Conservation (phyloP, 306 rosid genomes). For the Lathyrus oleraceus region DNA sequence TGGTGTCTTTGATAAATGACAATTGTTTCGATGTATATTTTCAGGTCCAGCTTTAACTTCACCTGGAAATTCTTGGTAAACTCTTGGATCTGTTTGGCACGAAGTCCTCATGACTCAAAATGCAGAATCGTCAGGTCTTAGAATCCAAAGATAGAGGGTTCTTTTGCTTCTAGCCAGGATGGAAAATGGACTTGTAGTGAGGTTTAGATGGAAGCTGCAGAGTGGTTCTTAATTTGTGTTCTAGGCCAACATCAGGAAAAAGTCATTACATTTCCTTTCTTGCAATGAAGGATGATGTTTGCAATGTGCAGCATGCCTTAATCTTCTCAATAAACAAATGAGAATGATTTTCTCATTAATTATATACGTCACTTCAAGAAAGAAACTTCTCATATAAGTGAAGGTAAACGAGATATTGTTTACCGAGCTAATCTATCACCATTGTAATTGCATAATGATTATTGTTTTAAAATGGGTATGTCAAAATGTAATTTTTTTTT, state of each 20-base stretch:
- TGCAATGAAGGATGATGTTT: not conserved
- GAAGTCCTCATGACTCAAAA: not conserved
- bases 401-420: too few relatives aligned
- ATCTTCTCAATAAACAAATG: too few relatives aligned
- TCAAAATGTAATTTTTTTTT: too few relatives aligned
- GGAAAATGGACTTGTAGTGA: too few relatives aligned
- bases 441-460: too few relatives aligned
- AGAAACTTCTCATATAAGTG: too few relatives aligned
- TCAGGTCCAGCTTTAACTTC: conserved; percentile 26
- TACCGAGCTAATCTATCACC: too few relatives aligned
- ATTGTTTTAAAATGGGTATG: too few relatives aligned
- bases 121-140: not conserved
- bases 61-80: conserved; percentile 21
- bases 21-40: not conserved
- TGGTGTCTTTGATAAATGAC: not conserved
- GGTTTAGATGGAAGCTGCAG: not conserved
- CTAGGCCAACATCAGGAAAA: not conserved
- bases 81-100: not conserved
- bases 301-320: not conserved
- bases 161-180: not conserved
- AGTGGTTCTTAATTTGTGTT: too few relatives aligned
- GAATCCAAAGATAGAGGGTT: conserved; percentile 1
- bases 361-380: too few relatives aligned
- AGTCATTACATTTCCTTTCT: not conserved
- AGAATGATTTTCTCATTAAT: too few relatives aligned